phyloP scores from a whole-genome alignment of 306 rosid genomes.

The Vachellia collinsii region DNA sequence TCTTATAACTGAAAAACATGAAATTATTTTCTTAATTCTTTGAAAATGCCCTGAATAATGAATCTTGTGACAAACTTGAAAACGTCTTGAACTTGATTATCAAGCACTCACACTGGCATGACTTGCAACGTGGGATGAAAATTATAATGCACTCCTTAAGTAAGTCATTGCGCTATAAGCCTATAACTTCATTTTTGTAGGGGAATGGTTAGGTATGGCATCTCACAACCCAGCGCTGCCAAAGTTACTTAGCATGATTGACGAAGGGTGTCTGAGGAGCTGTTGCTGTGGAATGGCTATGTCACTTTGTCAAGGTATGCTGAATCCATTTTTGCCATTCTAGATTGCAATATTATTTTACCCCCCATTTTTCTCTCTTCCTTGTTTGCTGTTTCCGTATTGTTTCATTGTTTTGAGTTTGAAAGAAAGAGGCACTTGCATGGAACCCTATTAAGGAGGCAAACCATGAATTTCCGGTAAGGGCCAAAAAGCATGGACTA shows the following conservation, averaged over 20 bases:
- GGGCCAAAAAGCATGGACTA: constrained; percentile 84
- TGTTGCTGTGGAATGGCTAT: neutral
- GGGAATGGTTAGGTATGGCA: neutral
- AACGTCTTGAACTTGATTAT: neutral
- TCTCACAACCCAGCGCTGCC: neutral
- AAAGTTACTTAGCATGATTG: neutral
- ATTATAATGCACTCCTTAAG: neutral
- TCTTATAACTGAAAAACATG: neutral
- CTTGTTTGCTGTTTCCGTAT: constrained; percentile 36
- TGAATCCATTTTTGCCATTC: constrained; percentile 39
- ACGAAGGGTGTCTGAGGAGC: neutral
- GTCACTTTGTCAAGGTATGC: neutral
- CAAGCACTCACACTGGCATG: neutral
- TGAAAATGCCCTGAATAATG: neutral
- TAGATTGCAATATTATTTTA: constrained; percentile 28
- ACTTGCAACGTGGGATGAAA: neutral
- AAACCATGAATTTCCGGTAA: constrained; percentile 84
- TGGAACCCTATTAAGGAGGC: constrained; percentile 78
- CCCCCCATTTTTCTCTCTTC: constrained; percentile 38
- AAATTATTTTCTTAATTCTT: neutral
- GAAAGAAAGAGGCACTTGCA: constrained; percentile 52
- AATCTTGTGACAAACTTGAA: neutral
- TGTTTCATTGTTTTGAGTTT: constrained; percentile 53
- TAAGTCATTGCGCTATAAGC: neutral
- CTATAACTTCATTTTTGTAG: neutral